A percentile compares a stretch with the other conserved stretches of the same genome.
These are phyloP conservation scores for Leccinum incarnatum DNA, from an alignment of 768 basidiomycete species.

Conservation along the genomic window DNA sequence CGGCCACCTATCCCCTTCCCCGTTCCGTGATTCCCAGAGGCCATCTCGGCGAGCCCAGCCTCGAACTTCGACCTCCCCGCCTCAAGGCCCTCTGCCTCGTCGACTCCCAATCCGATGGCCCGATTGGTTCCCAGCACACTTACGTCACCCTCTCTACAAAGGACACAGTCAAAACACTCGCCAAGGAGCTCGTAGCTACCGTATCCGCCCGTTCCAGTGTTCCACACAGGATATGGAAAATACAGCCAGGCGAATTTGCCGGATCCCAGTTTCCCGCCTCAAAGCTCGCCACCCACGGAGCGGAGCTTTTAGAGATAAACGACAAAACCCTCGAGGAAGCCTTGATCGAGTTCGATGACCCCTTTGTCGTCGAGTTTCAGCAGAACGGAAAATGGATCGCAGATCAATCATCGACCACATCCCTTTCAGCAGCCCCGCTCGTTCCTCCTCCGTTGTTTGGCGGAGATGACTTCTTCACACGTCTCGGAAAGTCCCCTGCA, in stretches of 20 bases:
- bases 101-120: conserved; percentile 25
- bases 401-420: conserved; percentile 26
- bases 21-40: conserved; percentile 68
- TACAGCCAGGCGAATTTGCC: conserved; percentile 37
- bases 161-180: conserved; percentile 46
- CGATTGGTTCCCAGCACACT: conserved; percentile 30
- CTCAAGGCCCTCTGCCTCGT: conserved; percentile 54
- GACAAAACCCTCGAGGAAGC: conserved; percentile 57
- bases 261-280: conserved; percentile 30
- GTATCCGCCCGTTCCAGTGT: conserved; percentile 33
- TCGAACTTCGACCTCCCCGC: conserved; percentile 73
- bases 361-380: conserved; percentile 77
- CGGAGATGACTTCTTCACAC: conserved; percentile 56
- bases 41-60: conserved; percentile 41
- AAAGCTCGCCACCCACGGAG: conserved; percentile 27
- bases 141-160: conserved; percentile 50
- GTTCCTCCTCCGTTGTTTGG: conserved; percentile 52
- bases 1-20: conserved; percentile 51
- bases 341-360: conserved; percentile 57
- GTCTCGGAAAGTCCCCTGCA: conserved; percentile 29
- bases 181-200: conserved; percentile 38
- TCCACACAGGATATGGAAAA: conserved; percentile 64
- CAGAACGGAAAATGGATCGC: conserved; percentile 57
- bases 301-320: conserved; percentile 42
- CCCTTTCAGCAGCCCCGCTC: conserved; percentile 14